Percentiles rank a stretch among this genome's conserved stretches.
Evolutionary conservation across 2,329 filamentous ascomycete species (phyloP).

Genomic region (Emergomyces africanus): DNA sequence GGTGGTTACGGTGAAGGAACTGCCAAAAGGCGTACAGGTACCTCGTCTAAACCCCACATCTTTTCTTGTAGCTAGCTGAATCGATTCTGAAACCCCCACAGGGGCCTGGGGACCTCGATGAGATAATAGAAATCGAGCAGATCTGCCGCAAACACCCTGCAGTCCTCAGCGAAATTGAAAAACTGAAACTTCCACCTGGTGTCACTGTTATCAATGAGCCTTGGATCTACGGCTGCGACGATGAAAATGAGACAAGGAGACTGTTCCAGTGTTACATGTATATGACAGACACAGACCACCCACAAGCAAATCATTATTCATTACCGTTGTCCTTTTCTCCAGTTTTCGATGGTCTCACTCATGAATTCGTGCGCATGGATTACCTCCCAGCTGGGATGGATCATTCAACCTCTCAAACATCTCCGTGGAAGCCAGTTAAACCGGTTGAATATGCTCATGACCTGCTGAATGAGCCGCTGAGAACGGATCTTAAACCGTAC

Average conservation of each 20-base stretch:
- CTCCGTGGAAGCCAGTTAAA: slow-evolving; percentile 44
- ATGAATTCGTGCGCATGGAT: slow-evolving; percentile 57
- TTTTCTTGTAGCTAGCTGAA: background rate
- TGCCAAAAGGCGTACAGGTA: slow-evolving; percentile 37
- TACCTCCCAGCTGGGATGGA: slow-evolving; percentile 55
- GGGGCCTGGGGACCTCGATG: slow-evolving; percentile 46
- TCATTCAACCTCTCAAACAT: slow-evolving; percentile 41
- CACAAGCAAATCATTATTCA: slow-evolving; percentile 57
- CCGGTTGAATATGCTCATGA: slow-evolving; percentile 47
- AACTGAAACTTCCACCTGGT: slow-evolving; percentile 45
- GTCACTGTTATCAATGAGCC: slow-evolving; percentile 46
- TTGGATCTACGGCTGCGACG: slow-evolving; percentile 54
- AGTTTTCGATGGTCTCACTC: slow-evolving; percentile 49
- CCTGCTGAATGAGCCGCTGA: slow-evolving; percentile 47
- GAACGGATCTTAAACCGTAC: slow-evolving; percentile 51
- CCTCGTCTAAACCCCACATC: too few species aligned
- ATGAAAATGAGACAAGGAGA: slow-evolving; percentile 26
- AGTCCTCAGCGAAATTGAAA: slow-evolving; percentile 47
- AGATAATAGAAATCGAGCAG: slow-evolving; percentile 46
- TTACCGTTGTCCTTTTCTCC: slow-evolving; percentile 55
- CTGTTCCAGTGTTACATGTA: slow-evolving; percentile 36
- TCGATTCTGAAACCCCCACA: slow-evolving; percentile 22
- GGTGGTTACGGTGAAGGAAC: slow-evolving; percentile 27
- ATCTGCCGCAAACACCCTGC: slow-evolving; percentile 42
- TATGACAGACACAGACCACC: slow-evolving; percentile 49